Base-by-base conservation (phyloP, 805 yeast genomes). In the Wilhelminamyces savonicus region DNA sequence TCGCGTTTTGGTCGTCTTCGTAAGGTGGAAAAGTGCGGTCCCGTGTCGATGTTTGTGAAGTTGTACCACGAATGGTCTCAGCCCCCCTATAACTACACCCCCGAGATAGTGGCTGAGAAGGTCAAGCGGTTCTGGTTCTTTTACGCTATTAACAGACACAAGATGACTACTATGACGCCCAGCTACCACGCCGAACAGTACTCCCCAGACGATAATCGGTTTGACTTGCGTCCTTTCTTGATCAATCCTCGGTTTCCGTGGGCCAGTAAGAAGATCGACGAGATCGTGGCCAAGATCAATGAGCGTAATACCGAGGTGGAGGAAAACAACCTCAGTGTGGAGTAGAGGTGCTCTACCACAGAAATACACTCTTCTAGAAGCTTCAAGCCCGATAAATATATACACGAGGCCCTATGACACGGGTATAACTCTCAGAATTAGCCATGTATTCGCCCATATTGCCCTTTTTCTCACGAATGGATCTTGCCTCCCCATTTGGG, bases 141-240 rank as follows among this genome's bases (percentile, higher is more conserved):
- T 52, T 94, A 92, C 57, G 95, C 97, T 4, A 75, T 92, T 34
- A 92, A 92, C 56, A 77, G 99, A 48, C 99, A 92, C 58, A 92
- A 92, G 59, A 92, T 85, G 78, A 92, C 98, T 1, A 88, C 90
- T n/a, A 70, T 88, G 54, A 92, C 99, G 0, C 99, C 99, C 10
- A 74, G 94, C 21, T 92, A 92, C 50, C 98, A 92, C 48, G 99
- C 98, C 0, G 99, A 92, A 54, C 94, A 85, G 48, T 92, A 92
- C 52, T 88, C 97, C 3, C 97, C 98, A 1, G 99, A 92, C 56
- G 99, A 92, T 56, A 92, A 92, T 54, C 71, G 99, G 46, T 92
- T 83, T 56, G 99, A 92, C 54, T 65, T 94, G 48, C 71, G 99
- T 43, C 99, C 98, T n/a, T 87, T 92, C 56, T 66, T 94, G 52